These are phyloP conservation scores for Ganoderma leucocontextum DNA, from an alignment of 1,284 basidiomycete species.

Conservation along the genomic window DNA sequence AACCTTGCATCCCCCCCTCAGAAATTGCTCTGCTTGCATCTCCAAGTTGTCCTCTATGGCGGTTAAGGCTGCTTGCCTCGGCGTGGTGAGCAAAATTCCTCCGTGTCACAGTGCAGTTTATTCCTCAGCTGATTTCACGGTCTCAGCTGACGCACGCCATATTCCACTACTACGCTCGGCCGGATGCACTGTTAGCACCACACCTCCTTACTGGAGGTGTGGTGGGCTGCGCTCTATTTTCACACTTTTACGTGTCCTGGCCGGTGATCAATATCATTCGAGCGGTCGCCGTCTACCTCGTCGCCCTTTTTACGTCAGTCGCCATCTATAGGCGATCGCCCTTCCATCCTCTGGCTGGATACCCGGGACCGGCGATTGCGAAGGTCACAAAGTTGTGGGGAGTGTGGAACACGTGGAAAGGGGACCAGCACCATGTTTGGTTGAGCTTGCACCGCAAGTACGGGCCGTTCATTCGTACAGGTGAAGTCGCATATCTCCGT, in stretches of 20 bases:
- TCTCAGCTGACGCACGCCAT: background rate
- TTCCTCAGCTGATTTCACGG: background rate
- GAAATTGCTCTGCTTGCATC: background rate
- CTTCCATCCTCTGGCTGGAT: background rate
- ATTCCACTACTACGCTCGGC: background rate
- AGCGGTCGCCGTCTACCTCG: background rate
- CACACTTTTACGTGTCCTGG: background rate
- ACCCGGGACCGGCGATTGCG: background rate
- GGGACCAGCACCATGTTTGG: background rate
- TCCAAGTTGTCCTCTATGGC: background rate
- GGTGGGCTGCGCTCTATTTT: background rate
- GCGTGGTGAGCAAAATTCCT: background rate
- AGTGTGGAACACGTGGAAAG: background rate
- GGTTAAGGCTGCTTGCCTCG: background rate
- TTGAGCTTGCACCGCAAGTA: background rate
- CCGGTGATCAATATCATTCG: background rate
- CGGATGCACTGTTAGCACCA: background rate
- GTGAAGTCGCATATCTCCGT: background rate
- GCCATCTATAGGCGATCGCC: background rate
- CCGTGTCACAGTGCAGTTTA: background rate
- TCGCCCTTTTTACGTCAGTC: background rate
- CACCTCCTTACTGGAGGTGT: background rate
- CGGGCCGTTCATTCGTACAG: conserved; percentile 5
- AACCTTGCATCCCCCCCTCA: background rate
- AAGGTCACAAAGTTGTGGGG: background rate